Base-by-base conservation (phyloP, 371 early-diverging fungal genomes). In the Saksenaea vasiformis region DNA sequence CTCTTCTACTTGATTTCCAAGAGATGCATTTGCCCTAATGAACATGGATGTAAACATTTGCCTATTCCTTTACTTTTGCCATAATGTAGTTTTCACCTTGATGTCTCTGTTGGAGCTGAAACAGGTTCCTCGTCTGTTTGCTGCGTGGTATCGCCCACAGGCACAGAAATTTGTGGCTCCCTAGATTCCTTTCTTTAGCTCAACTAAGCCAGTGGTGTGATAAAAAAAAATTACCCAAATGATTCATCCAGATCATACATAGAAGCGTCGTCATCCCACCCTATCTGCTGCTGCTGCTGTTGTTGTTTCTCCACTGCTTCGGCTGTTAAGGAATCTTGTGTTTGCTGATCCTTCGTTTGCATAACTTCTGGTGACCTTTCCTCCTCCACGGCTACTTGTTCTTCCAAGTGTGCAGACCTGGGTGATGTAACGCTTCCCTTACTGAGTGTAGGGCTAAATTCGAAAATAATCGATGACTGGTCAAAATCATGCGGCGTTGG, bases 221-320 rank as follows among this genome's bases (percentile, higher is more conserved):
- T 41, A 41, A 26, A n/a, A 22, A 47, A 22, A 47, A 31, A 31
- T 31, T 47, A 47, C 51, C 22, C 51, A 22, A 22, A 19, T 10
- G n/a, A 22, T 10, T 47, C 22, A 0, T 47, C 51, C 17, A 47
- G 5, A 22, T 47, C 51, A 47, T 47, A 47, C 4, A 22, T 22
- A 22, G 22, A 47, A 22, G 3, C 51, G 9, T 44, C 44, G 44
- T 22, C 22, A 22, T 47, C 51, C 51, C 51, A 47, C 1, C 10
- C 11, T 2, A 10, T 22, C 22, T 47, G 51, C 11, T 47, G 51
- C 51, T 47, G 44, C 11, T 44, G n/a, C 19, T 44, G 5, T 7
- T 44, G n/a, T 15, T 44, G 72, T 74, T 51, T 69, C 73, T 17
- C 67, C 78, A 8, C 76, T 77, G 55, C 58, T 75, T 44, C 73